phyloP scores from a whole-genome alignment of 768 basidiomycete species.

The Tephrocybe rancida region DNA sequence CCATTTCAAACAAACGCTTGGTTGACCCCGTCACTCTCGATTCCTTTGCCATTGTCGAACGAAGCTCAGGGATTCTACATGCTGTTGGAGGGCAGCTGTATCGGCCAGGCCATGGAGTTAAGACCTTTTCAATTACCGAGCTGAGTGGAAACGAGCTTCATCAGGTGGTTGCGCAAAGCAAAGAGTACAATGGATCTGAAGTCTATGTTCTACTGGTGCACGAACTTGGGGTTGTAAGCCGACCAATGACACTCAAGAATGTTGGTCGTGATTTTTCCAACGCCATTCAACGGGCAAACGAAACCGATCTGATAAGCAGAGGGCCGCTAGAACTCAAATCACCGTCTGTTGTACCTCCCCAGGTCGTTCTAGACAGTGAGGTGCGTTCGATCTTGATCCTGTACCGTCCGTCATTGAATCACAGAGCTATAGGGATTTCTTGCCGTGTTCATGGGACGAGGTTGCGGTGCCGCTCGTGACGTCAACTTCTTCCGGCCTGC shows the following conservation, averaged over 20 bases:
- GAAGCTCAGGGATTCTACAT: conserved; percentile 16
- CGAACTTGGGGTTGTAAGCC: conserved; percentile 10
- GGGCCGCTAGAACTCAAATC: conserved; percentile 30
- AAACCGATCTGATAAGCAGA: conserved; percentile 20
- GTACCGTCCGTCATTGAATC: not conserved
- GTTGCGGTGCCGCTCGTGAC: conserved; percentile 26
- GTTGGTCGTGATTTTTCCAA: conserved; percentile 21
- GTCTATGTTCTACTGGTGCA: conserved; percentile 13
- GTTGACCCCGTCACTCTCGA: conserved; percentile 21
- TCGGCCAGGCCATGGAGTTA: conserved; percentile 9
- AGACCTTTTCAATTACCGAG: not conserved
- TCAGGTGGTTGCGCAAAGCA: conserved; percentile 9
- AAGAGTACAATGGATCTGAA: conserved; percentile 5
- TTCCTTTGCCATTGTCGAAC: conserved; percentile 18
- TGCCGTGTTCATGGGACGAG: conserved; percentile 30
- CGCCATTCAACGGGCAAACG: conserved; percentile 23
- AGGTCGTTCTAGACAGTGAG: conserved; percentile 27
- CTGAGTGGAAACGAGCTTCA: not conserved
- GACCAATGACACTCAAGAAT: conserved; percentile 16
- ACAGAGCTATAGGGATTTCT: conserved; percentile 20
- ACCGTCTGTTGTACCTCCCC: conserved; percentile 22
- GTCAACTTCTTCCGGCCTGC: conserved; percentile 30
- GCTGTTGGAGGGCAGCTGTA: conserved; percentile 20
- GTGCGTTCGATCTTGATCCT: conserved; percentile 5
- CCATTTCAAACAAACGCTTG: conserved; percentile 21